A percentile compares a stretch with the other conserved stretches of the same genome.
phyloP scores from a whole-genome alignment of 805 yeast genomes.

The Zygotorulaspora sp. region DNA sequence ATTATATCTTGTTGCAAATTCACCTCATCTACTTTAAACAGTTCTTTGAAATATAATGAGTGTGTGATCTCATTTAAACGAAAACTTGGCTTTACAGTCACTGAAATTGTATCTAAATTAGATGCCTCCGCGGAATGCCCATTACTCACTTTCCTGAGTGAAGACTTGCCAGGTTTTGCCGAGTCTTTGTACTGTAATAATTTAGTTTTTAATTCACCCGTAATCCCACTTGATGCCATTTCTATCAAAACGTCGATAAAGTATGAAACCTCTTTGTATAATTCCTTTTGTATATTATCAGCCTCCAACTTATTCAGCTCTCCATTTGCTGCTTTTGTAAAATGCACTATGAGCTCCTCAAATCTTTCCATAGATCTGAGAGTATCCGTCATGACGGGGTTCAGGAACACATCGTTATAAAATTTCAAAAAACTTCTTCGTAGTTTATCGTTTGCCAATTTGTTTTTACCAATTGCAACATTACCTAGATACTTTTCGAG shows the following conservation, averaged over 20 bases:
- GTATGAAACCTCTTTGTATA: conserved; percentile 24
- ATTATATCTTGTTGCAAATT: conserved; percentile 53
- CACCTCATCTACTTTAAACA: conserved; percentile 48
- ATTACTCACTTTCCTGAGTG: conserved; percentile 4
- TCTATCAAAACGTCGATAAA: conserved; percentile 25
- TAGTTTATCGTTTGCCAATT: conserved; percentile 40
- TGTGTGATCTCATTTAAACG: conserved; percentile 51
- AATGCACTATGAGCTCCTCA: conserved; percentile 48
- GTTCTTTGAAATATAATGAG: conserved; percentile 42
- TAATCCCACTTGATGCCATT: conserved; percentile 14
- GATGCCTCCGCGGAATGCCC: conserved; percentile 1
- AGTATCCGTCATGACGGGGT: conserved; percentile 33
- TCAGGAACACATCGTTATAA: conserved; percentile 52
- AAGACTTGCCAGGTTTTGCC: conserved; percentile 8
- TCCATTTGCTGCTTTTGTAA: conserved; percentile 49
- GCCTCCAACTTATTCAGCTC: conserved; percentile 43
- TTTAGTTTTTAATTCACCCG: conserved; percentile 34
- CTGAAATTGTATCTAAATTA: conserved; percentile 5
- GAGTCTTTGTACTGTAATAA: conserved; percentile 41
- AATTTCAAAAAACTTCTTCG: conserved; percentile 57
- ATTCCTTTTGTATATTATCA: conserved; percentile 23
- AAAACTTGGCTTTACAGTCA: conserved; percentile 44
- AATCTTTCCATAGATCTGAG: conserved; percentile 36
- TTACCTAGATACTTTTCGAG: conserved; percentile 42
- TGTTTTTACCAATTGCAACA: conserved; percentile 44